Evolutionary conservation across 768 basidiomycete genomes (phyloP).

Genomic region (Mrakia blollopis): DNA sequence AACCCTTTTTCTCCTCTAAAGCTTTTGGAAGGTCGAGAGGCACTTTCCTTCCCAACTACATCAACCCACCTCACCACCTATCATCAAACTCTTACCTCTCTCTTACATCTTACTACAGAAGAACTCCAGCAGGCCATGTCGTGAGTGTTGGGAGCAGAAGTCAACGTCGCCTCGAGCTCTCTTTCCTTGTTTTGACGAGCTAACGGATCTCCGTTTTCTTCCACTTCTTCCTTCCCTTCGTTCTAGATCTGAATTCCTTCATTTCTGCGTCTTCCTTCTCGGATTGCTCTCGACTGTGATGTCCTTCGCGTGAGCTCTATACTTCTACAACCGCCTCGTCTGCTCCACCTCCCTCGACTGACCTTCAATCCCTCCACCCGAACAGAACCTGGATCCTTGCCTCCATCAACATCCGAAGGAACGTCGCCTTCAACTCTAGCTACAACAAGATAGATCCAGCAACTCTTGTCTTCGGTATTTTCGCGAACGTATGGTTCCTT

Average conservation of each 20-base stretch:
- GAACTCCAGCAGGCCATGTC: no score
- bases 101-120: no score
- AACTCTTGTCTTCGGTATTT: background rate
- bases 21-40: background rate
- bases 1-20: background rate
- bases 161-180: no score
- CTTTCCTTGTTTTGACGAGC: no score
- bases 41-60: background rate
- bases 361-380: no score
- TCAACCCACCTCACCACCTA: background rate
- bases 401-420: constrained; percentile 11
- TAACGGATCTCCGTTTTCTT: no score
- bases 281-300: background rate
- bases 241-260: background rate
- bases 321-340: background rate
- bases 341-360: background rate
- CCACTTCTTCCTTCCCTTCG: no score
- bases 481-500: constrained; percentile 6
- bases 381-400: background rate
- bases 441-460: constrained; percentile 13
- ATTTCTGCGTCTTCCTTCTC: background rate
- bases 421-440: background rate
- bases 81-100: no score
- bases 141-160: no score
- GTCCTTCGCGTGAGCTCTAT: constrained; percentile 9